Conservation (phyloP, 2,329 filamentous ascomycete genomes). For the Paecilomyces formosus region DNA sequence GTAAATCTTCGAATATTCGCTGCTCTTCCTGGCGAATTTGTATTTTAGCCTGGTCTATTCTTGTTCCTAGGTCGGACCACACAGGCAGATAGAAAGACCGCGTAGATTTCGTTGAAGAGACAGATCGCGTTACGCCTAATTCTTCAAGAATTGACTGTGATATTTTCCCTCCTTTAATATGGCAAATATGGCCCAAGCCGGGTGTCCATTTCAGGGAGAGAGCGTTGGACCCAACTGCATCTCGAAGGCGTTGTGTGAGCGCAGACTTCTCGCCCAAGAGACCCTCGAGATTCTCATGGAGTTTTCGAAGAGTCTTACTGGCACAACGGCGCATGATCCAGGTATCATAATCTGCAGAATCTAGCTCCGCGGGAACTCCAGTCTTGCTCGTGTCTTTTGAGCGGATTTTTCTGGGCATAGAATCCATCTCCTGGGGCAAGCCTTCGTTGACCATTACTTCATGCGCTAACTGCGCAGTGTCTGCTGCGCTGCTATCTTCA, state of each 20-base stretch:
- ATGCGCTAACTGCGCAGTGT: constrained; percentile 66
- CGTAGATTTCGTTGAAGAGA: constrained; percentile 77
- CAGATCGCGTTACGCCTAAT: constrained; percentile 43
- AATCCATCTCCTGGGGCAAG: constrained; percentile 46
- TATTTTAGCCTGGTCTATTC: constrained; percentile 68
- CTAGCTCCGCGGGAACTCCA: constrained; percentile 21
- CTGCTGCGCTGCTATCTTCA: constrained; percentile 63
- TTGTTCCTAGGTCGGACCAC: constrained; percentile 75
- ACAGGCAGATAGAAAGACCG: constrained; percentile 74
- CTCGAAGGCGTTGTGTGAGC: constrained; percentile 56
- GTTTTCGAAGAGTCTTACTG: constrained; percentile 54
- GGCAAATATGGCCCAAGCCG: constrained; percentile 79
- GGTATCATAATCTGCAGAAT: constrained; percentile 41
- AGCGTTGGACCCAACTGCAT: constrained; percentile 53
- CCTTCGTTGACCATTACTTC: constrained; percentile 62
- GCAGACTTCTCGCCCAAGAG: constrained; percentile 54
- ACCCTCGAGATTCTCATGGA: constrained; percentile 61
- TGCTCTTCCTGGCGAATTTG: constrained; percentile 81
- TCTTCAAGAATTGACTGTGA: constrained; percentile 37
- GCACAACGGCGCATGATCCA: constrained; percentile 61
- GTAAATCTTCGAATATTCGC: constrained; percentile 66
- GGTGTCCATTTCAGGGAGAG: constrained; percentile 81
- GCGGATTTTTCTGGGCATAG: constrained; percentile 47
- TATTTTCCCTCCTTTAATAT: constrained; percentile 73
- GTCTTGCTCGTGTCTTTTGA: constrained; percentile 19